phyloP scores from a whole-genome alignment of 2,329 filamentous ascomycete genomes.

The Magnaporthales sp. region DNA sequence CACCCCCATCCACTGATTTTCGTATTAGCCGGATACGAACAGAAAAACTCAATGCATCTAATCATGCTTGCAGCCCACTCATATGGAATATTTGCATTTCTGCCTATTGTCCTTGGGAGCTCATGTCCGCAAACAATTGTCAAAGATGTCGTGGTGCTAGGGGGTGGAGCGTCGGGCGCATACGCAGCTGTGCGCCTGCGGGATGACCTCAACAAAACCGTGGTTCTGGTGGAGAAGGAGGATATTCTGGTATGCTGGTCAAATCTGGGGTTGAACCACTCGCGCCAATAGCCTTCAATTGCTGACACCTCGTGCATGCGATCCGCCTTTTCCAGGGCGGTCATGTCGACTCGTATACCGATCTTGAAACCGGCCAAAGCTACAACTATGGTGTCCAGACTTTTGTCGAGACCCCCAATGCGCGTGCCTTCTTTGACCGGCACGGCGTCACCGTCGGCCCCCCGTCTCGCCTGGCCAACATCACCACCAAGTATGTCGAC shows the following conservation, averaged over 20 bases:
- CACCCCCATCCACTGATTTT: background rate
- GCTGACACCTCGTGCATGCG: background rate
- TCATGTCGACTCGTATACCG: constrained; percentile 37
- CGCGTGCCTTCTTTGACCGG: constrained; percentile 32
- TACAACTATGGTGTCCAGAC: constrained; percentile 28
- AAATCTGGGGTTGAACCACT: background rate
- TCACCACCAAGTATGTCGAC: constrained; percentile 17
- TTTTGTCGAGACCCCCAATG: constrained; percentile 27
- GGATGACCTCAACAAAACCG: constrained; percentile 23
- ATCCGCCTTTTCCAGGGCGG: constrained; percentile 31
- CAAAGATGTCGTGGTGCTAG: constrained; percentile 25
- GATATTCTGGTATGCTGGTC: constrained; percentile 18
- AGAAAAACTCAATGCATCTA: background rate
- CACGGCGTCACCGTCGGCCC: constrained; percentile 26
- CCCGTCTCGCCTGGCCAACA: constrained; percentile 15
- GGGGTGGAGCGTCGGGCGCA: constrained; percentile 26
- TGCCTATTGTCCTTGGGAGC: background rate
- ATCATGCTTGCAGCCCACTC: background rate
- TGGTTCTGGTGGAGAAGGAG: constrained; percentile 27
- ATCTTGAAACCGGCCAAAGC: constrained; percentile 24
- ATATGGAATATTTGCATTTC: background rate
- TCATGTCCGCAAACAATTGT: constrained; percentile 8
- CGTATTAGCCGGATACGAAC: background rate
- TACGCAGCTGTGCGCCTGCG: constrained; percentile 26
- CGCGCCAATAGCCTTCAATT: background rate